A percentile compares a stretch with the other conserved stretches of the same genome.
Evolutionary conservation across 176 grass and related monocot species (phyloP).

Genomic region (Zea luxurians): DNA sequence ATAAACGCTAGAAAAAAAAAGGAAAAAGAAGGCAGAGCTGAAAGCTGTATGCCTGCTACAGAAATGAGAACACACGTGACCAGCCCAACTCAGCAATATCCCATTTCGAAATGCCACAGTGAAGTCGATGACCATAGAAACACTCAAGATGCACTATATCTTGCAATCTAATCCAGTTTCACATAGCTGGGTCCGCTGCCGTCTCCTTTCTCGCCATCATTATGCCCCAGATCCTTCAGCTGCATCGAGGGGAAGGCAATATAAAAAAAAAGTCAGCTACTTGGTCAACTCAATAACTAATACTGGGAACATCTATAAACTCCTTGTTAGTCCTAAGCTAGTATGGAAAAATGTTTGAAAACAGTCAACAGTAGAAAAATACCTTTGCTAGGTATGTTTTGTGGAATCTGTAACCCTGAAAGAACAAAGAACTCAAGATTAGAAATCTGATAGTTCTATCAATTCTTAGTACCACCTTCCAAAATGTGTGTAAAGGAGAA

Average conservation of each 20-base stretch:
- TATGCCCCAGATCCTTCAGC: constrained; percentile 53
- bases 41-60: neutral
- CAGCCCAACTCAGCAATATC: constrained; percentile 7
- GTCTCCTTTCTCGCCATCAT: constrained; percentile 35
- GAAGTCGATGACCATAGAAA: neutral
- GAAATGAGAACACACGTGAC: constrained; percentile 34
- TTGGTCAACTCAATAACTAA: constrained; percentile 10
- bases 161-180: constrained; percentile 45
- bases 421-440: constrained; percentile 35
- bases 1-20: constrained; percentile 26
- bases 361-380: constrained; percentile 18
- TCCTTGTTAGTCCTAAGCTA: neutral
- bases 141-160: neutral
- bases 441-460: constrained; percentile 16
- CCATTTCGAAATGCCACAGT: neutral
- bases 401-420: constrained; percentile 90
- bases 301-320: neutral
- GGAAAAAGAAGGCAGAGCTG: constrained; percentile 7
- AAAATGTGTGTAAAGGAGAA: neutral
- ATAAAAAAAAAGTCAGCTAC: constrained; percentile 26
- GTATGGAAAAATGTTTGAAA: neutral
- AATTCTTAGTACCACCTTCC: constrained; percentile 8
- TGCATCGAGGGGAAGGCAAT: constrained; percentile 17
- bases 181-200: constrained; percentile 1
- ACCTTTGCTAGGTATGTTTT: constrained; percentile 81